Base-by-base conservation (phyloP, 495 filamentous ascomycete species). In the Letharia lupina region DNA sequence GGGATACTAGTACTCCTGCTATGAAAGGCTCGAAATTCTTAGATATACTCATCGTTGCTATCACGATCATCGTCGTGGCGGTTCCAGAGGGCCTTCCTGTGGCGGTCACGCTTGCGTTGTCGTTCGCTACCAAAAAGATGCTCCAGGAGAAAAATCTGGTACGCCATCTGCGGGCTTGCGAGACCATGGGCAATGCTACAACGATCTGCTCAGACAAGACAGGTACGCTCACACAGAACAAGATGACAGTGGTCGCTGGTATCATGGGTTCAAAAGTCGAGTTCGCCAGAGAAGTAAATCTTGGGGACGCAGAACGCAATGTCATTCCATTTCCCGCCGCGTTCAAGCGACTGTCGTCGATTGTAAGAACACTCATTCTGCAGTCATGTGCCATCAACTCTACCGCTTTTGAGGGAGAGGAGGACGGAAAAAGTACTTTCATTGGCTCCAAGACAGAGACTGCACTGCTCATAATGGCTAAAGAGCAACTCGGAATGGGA, bases 391-490 rank as follows among this genome's bases (percentile, higher is more conserved):
- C 81, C 13, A 76, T 87, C 67, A 89, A 89, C 73, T 86, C 86
- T 0, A 88, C 86, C 6, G 86, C 86, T 7, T 88, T 88, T 66
- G 84, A 88, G 67, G 82, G 81, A 52, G 80, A 82, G 15, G 80
- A 80, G 47, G 79, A 83, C 45, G 89, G 89, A 1, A 71, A 72
- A 9, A 74, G 72, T 28, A 74, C 81, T 6, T 89, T 87, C 61
- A 80, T 88, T 52, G 86, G 86, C n/a, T 87, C 86, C 64, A 89
- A 88, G 75, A 89, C 86, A 0, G 86, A 89, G 70, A 87, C 86
- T n/a, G 86, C 86, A 10, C 76, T 89, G 45, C 80, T 89, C 12
- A 77, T 79, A 48, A 79, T 88, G 68, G 86, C 84, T 20, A 79
- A 80, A 23, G 81, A 86, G 60, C 77, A 85, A 67, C 77, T 88